A percentile compares a stretch with the other conserved stretches of the same genome.
Conservation (phyloP, 208 protist species). For the Leptomonas pyrrhocoris region DNA sequence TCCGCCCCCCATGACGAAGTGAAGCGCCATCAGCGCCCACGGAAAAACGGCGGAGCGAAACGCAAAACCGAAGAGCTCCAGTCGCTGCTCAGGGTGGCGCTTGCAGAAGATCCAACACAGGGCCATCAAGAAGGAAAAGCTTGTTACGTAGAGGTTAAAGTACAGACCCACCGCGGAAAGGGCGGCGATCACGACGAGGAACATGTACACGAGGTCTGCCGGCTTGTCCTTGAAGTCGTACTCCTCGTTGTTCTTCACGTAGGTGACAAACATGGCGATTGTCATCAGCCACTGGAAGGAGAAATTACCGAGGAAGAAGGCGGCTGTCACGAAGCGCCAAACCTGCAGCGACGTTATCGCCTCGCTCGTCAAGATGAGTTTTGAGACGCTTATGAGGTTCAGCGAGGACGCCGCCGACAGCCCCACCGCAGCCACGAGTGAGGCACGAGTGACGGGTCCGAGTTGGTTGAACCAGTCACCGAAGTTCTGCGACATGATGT, state of each 20-base stretch:
- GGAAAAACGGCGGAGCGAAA: conserved; percentile 82
- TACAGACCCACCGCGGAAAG: conserved; percentile 39
- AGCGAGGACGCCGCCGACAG: conserved; percentile 54
- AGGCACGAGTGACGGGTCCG: conserved; percentile 55
- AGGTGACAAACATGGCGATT: conserved; percentile 79
- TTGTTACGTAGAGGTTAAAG: conserved; percentile 53
- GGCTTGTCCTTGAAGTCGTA: conserved; percentile 70
- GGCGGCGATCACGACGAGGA: conserved; percentile 50
- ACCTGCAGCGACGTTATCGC: conserved; percentile 52
- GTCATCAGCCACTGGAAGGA: conserved; percentile 84
- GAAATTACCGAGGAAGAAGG: conserved; percentile 82
- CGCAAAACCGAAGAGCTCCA: conserved; percentile 79
- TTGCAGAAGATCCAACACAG: conserved; percentile 93
- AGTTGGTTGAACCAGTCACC: conserved; percentile 74
- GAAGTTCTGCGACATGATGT: conserved; percentile 62
- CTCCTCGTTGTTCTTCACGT: conserved; percentile 79
- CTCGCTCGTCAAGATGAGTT: conserved; percentile 43
- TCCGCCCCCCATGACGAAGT: conserved; percentile 65
- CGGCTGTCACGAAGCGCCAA: conserved; percentile 73
- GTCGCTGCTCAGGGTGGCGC: conserved; percentile 60
- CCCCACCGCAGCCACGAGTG: conserved; percentile 45
- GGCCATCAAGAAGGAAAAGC: conserved; percentile 68
- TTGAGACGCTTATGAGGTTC: conserved; percentile 32
- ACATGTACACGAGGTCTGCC: conserved; percentile 84
- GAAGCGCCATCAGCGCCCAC: conserved; percentile 79